Evolutionary conservation across 2,329 filamentous ascomycete genomes (phyloP).

Genomic region (Pseudopithomyces maydicus): DNA sequence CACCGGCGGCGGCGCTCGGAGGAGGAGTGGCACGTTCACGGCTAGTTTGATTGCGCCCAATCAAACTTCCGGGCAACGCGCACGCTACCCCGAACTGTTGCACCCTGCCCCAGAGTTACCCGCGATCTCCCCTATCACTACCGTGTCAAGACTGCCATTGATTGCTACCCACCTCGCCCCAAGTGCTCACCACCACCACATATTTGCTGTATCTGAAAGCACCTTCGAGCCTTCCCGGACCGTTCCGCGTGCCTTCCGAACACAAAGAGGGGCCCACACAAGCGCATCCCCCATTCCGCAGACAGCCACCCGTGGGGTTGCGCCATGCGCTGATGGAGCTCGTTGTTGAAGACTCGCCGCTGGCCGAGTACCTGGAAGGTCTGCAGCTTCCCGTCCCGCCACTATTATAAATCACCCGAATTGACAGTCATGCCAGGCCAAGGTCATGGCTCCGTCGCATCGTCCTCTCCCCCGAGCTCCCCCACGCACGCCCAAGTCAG

Average conservation of each 20-base stretch:
- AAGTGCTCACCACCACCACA: not conserved
- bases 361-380: conserved; percentile 92
- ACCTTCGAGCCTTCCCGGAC: not conserved
- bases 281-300: conserved; percentile 11
- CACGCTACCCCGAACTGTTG: conserved; percentile 1
- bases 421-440: conserved; percentile 39
- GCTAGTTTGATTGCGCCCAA: not conserved
- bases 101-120: not conserved
- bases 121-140: not conserved
- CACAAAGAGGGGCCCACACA: conserved; percentile 15
- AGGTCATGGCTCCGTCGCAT: conserved; percentile 32
- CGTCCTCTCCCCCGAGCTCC: conserved; percentile 27
- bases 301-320: conserved; percentile 11
- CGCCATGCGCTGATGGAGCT: conserved; percentile 72
- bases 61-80: not conserved
- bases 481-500: conserved; percentile 29
- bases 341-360: conserved; percentile 82
- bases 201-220: not conserved
- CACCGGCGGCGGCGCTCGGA: not conserved
- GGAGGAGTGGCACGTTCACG: not conserved
- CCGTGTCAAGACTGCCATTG: not conserved
- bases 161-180: not conserved
- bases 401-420: conserved; percentile 12
- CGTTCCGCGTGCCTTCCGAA: conserved; percentile 18
- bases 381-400: conserved; percentile 33